Evolutionary conservation across 257 asterid species (phyloP).

Genomic region (Solanum habrochaites): DNA sequence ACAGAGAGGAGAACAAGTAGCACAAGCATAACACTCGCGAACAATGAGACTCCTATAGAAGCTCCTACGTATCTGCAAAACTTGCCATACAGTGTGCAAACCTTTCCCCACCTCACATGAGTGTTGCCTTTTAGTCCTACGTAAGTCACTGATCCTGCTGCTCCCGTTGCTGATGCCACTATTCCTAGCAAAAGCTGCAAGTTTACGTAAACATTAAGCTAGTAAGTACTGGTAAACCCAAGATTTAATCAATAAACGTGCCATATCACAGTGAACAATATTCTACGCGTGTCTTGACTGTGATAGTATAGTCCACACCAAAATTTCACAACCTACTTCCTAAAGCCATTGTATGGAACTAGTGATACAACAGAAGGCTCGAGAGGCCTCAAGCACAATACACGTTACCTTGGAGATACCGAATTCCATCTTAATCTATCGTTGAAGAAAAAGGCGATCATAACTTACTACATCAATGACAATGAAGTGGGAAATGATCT

Average conservation of each 20-base stretch:
- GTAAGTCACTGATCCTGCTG: constrained; percentile 76
- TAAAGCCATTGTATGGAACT: neutral
- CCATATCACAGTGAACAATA: neutral
- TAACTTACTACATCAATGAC: constrained; percentile 36
- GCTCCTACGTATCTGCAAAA: constrained; percentile 62
- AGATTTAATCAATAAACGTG: neutral
- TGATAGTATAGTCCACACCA: no score
- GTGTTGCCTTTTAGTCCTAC: constrained; percentile 62
- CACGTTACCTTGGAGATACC: neutral
- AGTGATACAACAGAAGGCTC: neutral
- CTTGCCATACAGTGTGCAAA: constrained; percentile 33
- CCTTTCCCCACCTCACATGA: constrained; percentile 39
- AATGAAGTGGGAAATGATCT: constrained; percentile 18
- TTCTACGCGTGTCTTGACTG: neutral
- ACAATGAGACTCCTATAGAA: constrained; percentile 41
- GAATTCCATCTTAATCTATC: neutral
- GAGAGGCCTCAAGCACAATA: neutral
- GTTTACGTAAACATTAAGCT: neutral
- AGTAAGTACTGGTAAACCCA: neutral
- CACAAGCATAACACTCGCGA: constrained; percentile 34
- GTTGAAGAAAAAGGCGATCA: neutral
- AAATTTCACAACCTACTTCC: neutral
- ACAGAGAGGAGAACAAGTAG: constrained; percentile 48
- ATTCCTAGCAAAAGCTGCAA: constrained; percentile 70
- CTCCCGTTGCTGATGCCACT: constrained; percentile 62